Base-by-base conservation (phyloP, 805 yeast genomes). In the Suhomyces vadensis region DNA sequence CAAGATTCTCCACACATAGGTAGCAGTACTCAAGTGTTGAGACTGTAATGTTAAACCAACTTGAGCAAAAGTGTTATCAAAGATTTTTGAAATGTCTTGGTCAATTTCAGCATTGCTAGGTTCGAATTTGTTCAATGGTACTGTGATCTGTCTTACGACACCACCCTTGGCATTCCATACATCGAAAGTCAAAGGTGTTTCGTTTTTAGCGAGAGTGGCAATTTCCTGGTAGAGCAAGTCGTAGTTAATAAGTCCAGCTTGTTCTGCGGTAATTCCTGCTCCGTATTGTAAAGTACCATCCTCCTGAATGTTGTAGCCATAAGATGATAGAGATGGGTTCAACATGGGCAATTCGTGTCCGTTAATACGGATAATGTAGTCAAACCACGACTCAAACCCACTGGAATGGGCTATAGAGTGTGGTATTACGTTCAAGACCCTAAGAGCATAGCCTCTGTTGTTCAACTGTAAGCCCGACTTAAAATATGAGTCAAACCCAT, bases 121-220 rank as follows among this genome's bases (percentile, higher is more conserved):
- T 4, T 35, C 41, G 35, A 39, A 44, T 20, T 39, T 37, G 5
- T 36, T 47, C n/a, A 69, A 44, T 10, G 67, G 65, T 1, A 70
- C 41, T 1, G 46, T 8, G 3, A 71, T 56, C 41, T 60, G 61
- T 44, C 77, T 59, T 13, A 67, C 39, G 6, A 73, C 57, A 1
- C 90, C 90, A 17, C 97, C 97, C 65, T 90, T 90, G 2, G 95
- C 94, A 36, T 80, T 81, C 96, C 96, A 91, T 2, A 88, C 81
- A 39, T 77, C 81, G 35, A 91, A 68, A 7, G 71, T 65, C 5
- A 86, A 65, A 3, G 72, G 62, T 19, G 70, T 64, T 22, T 71
- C 55, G 35, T 57, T 53, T 6, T 54, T 44, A 20, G 65, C 61
- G 19, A 63, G 54, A 41, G 61, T 68, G 25, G 55, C 47, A 13